phyloP scores from a whole-genome alignment of 345 rosid genomes.

The Euphorbia peplus region DNA sequence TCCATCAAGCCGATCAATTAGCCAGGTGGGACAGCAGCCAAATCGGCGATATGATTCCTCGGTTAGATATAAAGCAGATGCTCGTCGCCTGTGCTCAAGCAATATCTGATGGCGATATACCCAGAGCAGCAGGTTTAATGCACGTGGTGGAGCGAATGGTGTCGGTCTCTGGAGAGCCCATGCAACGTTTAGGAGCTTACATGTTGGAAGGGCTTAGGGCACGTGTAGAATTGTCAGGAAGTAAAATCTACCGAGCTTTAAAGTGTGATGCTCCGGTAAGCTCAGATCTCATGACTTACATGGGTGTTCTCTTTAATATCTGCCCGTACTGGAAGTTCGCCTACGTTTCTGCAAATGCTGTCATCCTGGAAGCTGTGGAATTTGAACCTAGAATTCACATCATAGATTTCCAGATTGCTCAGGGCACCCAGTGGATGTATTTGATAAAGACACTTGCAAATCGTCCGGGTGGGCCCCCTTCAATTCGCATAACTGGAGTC shows the following conservation, averaged over 20 bases:
- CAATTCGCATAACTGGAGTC: slow-evolving; percentile 72
- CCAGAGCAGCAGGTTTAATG: slow-evolving; percentile 54
- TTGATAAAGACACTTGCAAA: slow-evolving; percentile 56
- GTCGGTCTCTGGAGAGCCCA: slow-evolving; percentile 79
- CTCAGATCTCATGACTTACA: slow-evolving; percentile 89
- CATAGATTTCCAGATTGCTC: slow-evolving; percentile 85
- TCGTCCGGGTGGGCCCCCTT: slow-evolving; percentile 70
- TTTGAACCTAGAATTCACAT: slow-evolving; percentile 70
- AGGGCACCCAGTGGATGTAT: slow-evolving; percentile 73
- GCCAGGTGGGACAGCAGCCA: slow-evolving; percentile 47
- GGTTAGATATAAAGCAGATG: slow-evolving; percentile 52
- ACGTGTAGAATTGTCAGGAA: slow-evolving; percentile 79
- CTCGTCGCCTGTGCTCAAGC: slow-evolving; percentile 68
- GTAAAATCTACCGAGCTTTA: slow-evolving; percentile 76
- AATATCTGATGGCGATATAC: slow-evolving; percentile 42
- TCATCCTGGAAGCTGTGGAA: slow-evolving; percentile 59
- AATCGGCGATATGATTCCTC: slow-evolving; percentile 52
- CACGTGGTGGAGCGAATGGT: slow-evolving; percentile 78
- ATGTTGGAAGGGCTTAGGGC: slow-evolving; percentile 95
- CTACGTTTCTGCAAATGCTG: slow-evolving; percentile 67
- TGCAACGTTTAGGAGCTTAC: slow-evolving; percentile 81
- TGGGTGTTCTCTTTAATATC: slow-evolving; percentile 62
- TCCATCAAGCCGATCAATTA: slow-evolving; percentile 35
- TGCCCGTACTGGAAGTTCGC: slow-evolving; percentile 97
- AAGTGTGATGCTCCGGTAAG: slow-evolving; percentile 81